Evolutionary conservation across 306 rosid species (phyloP), one percentile per base, ranked within the genome.

Genomic region (Pyrus betulifolia): DNA sequence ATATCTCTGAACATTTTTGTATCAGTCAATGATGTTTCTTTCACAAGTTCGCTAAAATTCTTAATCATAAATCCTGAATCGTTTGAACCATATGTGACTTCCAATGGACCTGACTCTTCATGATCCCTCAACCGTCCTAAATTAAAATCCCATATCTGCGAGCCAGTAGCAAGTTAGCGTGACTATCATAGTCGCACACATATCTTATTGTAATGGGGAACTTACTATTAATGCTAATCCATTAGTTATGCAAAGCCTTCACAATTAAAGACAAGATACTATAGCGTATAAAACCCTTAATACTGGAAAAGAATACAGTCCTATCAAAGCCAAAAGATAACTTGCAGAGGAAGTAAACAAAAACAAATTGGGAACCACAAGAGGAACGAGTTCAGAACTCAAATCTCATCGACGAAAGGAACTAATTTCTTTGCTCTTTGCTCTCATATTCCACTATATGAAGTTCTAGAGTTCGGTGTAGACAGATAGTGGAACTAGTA

Each of bases 71-170:
- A 86, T 75, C 85, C 87, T 6, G 78, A 78, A 68, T 82, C 83
- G 42, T 75, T 76, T 12, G 80, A 69, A 28, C 77, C 86, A 84
- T 80, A 85, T 21, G 69, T 71, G n/a, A 77, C 83, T 35, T 86
- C 88, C 46, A 86, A 66, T 42, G 82, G 64, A 68, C 28, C 74
- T 6, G 87, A 54, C 70, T 86, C 90, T 73, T 86, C 84, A 14
- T 72, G 82, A 46, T 46, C 84, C 83, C 90, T 83, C 42, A 38
- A 74, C 66, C 60, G 79, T 67, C 92, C 95, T 70, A 81, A 80
- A 72, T 81, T 62, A 42, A 90, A 90, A 80, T 90, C 95, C 95
- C 95, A 90, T 68, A 90, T 86, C 95, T 90, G 84, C 78, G 69
- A 70, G 52, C 72, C 60, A 79, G 63, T 17, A 80, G 67, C 35